Evolutionary conservation across 2,329 filamentous ascomycete species (phyloP), one percentile per base, ranked within the genome.

Genomic region (Xylariales sp.): DNA sequence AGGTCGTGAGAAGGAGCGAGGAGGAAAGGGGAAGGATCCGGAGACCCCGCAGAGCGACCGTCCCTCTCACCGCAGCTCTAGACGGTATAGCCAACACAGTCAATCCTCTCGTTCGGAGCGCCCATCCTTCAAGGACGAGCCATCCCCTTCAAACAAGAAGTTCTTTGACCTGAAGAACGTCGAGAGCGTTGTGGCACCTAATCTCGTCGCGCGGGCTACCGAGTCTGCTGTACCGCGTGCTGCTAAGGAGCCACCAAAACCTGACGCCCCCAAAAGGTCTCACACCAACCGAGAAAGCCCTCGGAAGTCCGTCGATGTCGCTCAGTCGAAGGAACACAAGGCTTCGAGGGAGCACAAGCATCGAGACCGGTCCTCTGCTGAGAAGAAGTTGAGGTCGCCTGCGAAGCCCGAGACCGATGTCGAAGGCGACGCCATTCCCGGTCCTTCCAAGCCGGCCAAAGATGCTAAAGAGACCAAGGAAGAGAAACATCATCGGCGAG

Each of bases 11-110:
- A 42, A 21, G n/a, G 39, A 45, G 16, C 31, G 16, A 12, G 44
- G 39, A 16, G 24, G 18, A 8, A 46, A 32, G 12, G 41, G 19
- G 16, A 46, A 46, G 27, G 44, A 43, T 10, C 31, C 44, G 4
- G 40, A 43, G 16, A 32, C 31, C 15, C 40, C 40, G 10, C 27
- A 19, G n/a, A 40, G 35, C 31, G 40, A 42, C 16, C 44, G 35
- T 12, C 34, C 34, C 10, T 40, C 37, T 11, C 43, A 39, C 16
- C 34, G 44, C 33, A 34, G 33, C 36, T 40, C 40, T 5, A 35
- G 36, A 25, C 29, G 40, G 15, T 9, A 43, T 9, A 43, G 44
- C 31, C 15, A 36, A 3, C 27, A 39, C 5, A 42, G 40, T 28
- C 16, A 39, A 5, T 35, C 40, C 5, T 38, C 43, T 25, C 33